Conservation (phyloP, 495 filamentous ascomycete genomes). For the Tuber microsphaerosporum region DNA sequence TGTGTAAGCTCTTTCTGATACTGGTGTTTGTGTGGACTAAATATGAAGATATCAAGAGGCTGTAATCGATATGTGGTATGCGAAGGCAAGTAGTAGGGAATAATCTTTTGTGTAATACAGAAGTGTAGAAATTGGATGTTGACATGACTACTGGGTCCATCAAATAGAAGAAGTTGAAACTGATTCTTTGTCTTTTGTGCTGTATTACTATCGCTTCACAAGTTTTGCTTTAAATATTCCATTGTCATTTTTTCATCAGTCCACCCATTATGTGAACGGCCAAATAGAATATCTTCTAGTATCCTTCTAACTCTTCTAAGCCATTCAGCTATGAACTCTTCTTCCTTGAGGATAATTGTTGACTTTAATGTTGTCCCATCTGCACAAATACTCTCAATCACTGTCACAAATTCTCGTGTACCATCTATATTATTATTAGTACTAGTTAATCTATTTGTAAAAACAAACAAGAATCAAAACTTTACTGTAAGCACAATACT, state of each 20-base stretch:
- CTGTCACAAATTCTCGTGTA: slow-evolving; percentile 14
- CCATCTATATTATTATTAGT: neutral
- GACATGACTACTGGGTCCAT: slow-evolving; percentile 14
- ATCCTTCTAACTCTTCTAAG: neutral
- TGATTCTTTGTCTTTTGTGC: neutral
- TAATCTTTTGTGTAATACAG: slow-evolving; percentile 9
- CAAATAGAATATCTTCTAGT: slow-evolving; percentile 7
- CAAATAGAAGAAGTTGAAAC: slow-evolving; percentile 9
- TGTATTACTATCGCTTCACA: neutral
- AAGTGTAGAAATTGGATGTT: slow-evolving; percentile 8
- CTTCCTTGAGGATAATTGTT: neutral
- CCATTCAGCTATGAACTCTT: neutral
- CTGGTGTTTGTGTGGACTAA: slow-evolving; percentile 8
- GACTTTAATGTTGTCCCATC: slow-evolving; percentile 1
- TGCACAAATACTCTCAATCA: slow-evolving; percentile 14
- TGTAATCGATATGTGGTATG: slow-evolving; percentile 11
- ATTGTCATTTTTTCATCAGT: slow-evolving; percentile 6
- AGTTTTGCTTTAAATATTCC: slow-evolving; percentile 17
- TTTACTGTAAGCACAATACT: neutral
- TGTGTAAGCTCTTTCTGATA: slow-evolving; percentile 5
- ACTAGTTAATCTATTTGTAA: no score
- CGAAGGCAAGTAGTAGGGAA: slow-evolving; percentile 9
- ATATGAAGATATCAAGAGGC: slow-evolving; percentile 7
- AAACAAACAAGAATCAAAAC: no score
- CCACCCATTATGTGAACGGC: slow-evolving; percentile 4